Percentiles rank a stretch among this genome's conserved stretches.
Evolutionary conservation across 495 filamentous ascomycete species (phyloP).

Genomic region (Cryomyces antarcticus): DNA sequence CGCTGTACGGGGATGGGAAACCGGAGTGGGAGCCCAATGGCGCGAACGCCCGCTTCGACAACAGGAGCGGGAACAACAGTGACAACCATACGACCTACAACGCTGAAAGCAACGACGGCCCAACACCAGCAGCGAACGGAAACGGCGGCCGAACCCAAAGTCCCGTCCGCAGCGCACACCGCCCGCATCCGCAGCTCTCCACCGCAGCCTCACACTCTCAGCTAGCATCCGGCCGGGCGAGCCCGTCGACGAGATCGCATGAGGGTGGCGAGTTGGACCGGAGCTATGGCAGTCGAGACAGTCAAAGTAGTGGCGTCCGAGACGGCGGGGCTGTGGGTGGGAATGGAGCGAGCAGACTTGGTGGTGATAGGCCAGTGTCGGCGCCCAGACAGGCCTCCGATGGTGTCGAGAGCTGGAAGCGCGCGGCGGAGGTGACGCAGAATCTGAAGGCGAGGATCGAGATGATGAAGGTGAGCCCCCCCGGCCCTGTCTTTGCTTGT

Average conservation of each 20-base stretch:
- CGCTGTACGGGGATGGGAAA: conserved; percentile 8
- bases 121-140: not conserved
- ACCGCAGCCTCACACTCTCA: not conserved
- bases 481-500: not conserved
- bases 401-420: conserved; percentile 84
- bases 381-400: conserved; percentile 22
- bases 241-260: conserved; percentile 2
- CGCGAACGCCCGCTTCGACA: conserved; percentile 3
- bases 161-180: not conserved
- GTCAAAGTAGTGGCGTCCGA: not conserved
- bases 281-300: too few species aligned
- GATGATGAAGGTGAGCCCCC: conserved; percentile 45
- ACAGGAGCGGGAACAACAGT: not conserved
- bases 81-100: not conserved
- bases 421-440: conserved; percentile 96
- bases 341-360: not conserved
- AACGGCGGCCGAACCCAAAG: too few species aligned
- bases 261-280: too few species aligned
- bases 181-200: not conserved
- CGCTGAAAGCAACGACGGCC: not conserved
- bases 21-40: not conserved
- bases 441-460: conserved; percentile 94
- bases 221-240: conserved; percentile 13
- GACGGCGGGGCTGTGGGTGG: not conserved
- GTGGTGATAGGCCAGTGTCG: too few species aligned